Conservation (phyloP, 768 basidiomycete genomes). For the Cystofilobasidium macerans region DNA sequence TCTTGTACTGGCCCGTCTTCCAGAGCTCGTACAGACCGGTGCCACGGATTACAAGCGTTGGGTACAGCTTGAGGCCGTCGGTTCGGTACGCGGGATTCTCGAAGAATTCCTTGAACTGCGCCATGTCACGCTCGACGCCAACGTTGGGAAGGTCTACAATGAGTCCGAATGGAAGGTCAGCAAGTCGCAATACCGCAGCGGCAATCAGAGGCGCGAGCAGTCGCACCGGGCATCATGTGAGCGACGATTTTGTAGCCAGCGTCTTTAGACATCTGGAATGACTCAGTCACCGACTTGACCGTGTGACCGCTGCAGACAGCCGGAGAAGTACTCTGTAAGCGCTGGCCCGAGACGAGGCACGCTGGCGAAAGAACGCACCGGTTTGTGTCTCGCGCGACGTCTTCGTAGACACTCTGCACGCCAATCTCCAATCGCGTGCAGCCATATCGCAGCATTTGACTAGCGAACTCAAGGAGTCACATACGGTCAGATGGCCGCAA, state of each 20-base stretch:
- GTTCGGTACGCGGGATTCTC: conserved; percentile 96
- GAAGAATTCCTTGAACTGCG: conserved; percentile 98
- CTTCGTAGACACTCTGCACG: conserved; percentile 98
- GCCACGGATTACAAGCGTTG: conserved; percentile 92
- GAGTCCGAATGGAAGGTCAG: not conserved
- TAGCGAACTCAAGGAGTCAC: not conserved
- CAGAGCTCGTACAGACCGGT: conserved; percentile 93
- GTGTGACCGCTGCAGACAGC: conserved; percentile 59
- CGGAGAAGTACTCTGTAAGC: not conserved
- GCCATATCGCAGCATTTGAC: conserved; percentile 97
- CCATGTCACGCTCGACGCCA: conserved; percentile 89
- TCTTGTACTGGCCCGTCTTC: conserved; percentile 95
- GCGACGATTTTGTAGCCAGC: conserved; percentile 99
- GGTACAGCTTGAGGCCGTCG: conserved; percentile 96
- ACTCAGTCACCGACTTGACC: conserved; percentile 90
- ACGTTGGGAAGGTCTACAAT: conserved; percentile 93
- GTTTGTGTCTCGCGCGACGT: conserved; percentile 96
- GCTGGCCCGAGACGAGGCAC: not conserved
- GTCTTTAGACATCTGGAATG: conserved; percentile 94
- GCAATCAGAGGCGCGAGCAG: no score
- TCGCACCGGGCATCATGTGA: conserved; percentile 64
- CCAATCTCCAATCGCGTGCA: conserved; percentile 98
- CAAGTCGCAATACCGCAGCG: no score
- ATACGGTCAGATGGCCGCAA: conserved; percentile 1
- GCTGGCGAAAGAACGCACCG: conserved; percentile 39